Evolutionary conservation across 805 yeast genomes (phyloP), one percentile per base, ranked within the genome.

Genomic region (Starmerella bombi): DNA sequence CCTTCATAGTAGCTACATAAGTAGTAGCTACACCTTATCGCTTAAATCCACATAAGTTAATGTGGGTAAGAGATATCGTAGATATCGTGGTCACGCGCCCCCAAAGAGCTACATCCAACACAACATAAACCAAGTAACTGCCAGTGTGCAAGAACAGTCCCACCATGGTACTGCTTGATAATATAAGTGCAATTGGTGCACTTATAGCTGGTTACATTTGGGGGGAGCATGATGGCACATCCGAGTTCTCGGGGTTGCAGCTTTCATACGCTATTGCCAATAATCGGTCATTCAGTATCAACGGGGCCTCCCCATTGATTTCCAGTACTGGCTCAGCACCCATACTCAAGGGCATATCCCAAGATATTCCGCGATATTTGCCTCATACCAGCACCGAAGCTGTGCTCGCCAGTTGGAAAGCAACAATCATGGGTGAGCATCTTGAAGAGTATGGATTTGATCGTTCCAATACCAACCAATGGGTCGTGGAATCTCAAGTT

Each of bases 371-470:
- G 12, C 41, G 36, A n/a, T 45, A 42, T 23, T 17, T 15, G 25
- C 39, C 32, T 17, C 38, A 35, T 23, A 32, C 25, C 8, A 30
- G 21, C 17, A 20, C 37, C 3, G 40, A 36, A 14, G 9, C 35
- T 9, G 46, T 42, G 12, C 18, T 41, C 17, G 25, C 29, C 25
- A 43, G 42, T 36, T 45, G 49, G 49, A 25, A 28, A 6, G 32
- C 41, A 3, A 21, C 37, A 5, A 32, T 43, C 3, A 32, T 40
- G 8, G 36, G 38, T 8, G 35, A 8, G 23, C 31, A 28, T 15
- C 7, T 9, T 5, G 14, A 7, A 4, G 10, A 32, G 9, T 10
- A 10, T 17, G 23, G 35, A 8, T 8, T 25, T 10, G 32, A 32
- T 27, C 39, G 32, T n/a, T n/a, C 7, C 20, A 37, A 42, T 34